phyloP scores from a whole-genome alignment of 352 stramenopile genomes.

The Elongisporangium undulatum region DNA sequence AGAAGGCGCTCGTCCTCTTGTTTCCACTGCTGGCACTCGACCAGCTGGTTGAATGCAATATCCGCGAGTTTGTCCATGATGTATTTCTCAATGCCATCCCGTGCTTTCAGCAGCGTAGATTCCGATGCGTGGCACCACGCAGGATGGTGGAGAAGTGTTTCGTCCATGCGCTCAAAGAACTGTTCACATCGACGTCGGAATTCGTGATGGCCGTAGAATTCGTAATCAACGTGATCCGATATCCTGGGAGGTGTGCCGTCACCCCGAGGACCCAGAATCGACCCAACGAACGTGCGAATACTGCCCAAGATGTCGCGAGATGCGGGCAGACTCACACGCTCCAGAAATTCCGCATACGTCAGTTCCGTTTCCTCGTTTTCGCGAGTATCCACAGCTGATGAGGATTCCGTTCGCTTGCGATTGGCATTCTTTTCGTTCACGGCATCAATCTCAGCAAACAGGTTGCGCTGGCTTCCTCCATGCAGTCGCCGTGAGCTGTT shows the following conservation, averaged over 20 bases:
- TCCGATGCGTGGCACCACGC: slow-evolving; percentile 68
- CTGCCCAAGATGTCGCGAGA: slow-evolving; percentile 70
- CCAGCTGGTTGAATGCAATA: slow-evolving; percentile 70
- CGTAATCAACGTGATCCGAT: slow-evolving; percentile 73
- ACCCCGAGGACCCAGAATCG: slow-evolving; percentile 69
- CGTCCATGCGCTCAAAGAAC: slow-evolving; percentile 76
- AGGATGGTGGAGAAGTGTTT: slow-evolving; percentile 44
- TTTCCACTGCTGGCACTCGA: slow-evolving; percentile 57
- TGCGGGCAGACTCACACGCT: slow-evolving; percentile 61
- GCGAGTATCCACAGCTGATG: neutral
- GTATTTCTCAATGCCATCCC: slow-evolving; percentile 89
- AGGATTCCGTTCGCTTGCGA: slow-evolving; percentile 11
- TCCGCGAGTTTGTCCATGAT: slow-evolving; percentile 88
- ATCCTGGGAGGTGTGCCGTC: slow-evolving; percentile 62
- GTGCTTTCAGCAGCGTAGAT: slow-evolving; percentile 47
- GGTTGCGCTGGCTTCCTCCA: slow-evolving; percentile 36
- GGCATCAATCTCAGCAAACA: slow-evolving; percentile 58
- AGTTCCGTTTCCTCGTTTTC: slow-evolving; percentile 37
- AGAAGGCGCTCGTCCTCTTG: slow-evolving; percentile 73
- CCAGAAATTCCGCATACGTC: slow-evolving; percentile 76
- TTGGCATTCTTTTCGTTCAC: slow-evolving; percentile 16
- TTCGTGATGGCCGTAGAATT: slow-evolving; percentile 75
- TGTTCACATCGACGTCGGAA: slow-evolving; percentile 56
- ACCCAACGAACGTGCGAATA: slow-evolving; percentile 74
- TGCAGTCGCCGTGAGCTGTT: neutral